Evolutionary conservation across 768 basidiomycete genomes (phyloP), one percentile per base, ranked within the genome.

Genomic region (Astraeus odoratus): DNA sequence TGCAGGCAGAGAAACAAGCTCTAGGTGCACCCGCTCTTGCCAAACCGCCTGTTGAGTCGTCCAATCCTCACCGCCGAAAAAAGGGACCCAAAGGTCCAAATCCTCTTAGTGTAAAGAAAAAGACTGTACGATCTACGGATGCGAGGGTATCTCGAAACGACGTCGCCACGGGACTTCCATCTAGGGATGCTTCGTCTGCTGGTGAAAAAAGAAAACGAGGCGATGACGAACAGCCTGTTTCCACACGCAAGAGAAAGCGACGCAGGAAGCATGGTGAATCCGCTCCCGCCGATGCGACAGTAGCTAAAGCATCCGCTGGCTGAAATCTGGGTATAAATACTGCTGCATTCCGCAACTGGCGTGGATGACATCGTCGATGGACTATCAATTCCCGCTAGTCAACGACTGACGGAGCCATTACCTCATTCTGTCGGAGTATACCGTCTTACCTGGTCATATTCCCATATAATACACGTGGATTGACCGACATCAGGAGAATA

Each of bases 21-120:
- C 70, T 82, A 20, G 74, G 71, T 34, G 74, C 81, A 0, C 67
- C 70, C 0, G 60, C 63, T 15, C 54, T 64, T 34, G 64, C 70
- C 7, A 58, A 73, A 6, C 60, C 80, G 10, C 59, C 67, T 15
- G 48, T 67, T 3, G 64, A 65, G 12, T 55, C 27, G 43, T 60
- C 22, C 46, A 66, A 64, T n/a, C 66, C 60, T 10, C 71, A 69
- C 50, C 86, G 78, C 60, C 80, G 71, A 57, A 68, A 65, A 52
- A 87, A 77, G 55, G 82, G 80, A 0, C 83, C 85, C 0, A 94
- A 90, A 58, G 89, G 78, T 0, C 92, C 94, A 1, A 98, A 97
- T 67, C 91, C 95, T 7, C 74, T 97, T 3, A 93, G 90, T 48
- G 69, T 94, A 36, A 93, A 91, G 74, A 96, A 92, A 73, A 94